These are phyloP conservation scores for Phytophthora parvispora DNA, from an alignment of 352 stramenopile genomes.

Conservation along the genomic window DNA sequence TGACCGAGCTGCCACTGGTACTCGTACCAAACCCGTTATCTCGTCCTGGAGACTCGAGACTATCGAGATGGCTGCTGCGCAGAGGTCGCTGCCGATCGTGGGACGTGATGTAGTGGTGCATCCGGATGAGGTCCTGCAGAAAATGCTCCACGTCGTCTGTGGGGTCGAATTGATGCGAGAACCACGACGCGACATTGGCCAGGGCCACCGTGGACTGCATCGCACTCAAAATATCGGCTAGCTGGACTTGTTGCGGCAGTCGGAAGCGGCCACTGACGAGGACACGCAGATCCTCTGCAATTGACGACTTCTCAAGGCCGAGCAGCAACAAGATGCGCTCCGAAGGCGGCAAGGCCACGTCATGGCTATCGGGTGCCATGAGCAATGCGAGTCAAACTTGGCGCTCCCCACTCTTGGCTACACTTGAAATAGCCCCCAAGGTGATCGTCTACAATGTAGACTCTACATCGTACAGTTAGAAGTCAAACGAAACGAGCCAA, in stretches of 20 bases:
- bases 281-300: slow-evolving; percentile 44
- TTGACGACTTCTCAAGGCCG: slow-evolving; percentile 42
- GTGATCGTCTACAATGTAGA: no score
- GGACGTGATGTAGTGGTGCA: slow-evolving; percentile 60
- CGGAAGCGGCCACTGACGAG: slow-evolving; percentile 53
- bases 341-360: slow-evolving; percentile 1
- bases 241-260: slow-evolving; percentile 46
- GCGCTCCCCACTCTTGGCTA: not conserved
- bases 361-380: slow-evolving; percentile 5
- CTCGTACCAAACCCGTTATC: not conserved
- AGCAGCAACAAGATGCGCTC: slow-evolving; percentile 54
- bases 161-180: slow-evolving; percentile 68
- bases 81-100: slow-evolving; percentile 37
- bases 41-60: slow-evolving; percentile 6
- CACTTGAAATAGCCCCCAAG: not conserved
- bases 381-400: not conserved
- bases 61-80: slow-evolving; percentile 26
- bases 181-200: slow-evolving; percentile 47
- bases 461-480: no score
- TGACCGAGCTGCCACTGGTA: slow-evolving; percentile 9
- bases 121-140: slow-evolving; percentile 64
- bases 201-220: slow-evolving; percentile 32
- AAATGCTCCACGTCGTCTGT: slow-evolving; percentile 71
- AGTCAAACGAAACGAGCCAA: no score
- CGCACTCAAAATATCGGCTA: slow-evolving; percentile 35